phyloP scores from a whole-genome alignment of 441 rosid genomes.

The Mallotus japonicus region DNA sequence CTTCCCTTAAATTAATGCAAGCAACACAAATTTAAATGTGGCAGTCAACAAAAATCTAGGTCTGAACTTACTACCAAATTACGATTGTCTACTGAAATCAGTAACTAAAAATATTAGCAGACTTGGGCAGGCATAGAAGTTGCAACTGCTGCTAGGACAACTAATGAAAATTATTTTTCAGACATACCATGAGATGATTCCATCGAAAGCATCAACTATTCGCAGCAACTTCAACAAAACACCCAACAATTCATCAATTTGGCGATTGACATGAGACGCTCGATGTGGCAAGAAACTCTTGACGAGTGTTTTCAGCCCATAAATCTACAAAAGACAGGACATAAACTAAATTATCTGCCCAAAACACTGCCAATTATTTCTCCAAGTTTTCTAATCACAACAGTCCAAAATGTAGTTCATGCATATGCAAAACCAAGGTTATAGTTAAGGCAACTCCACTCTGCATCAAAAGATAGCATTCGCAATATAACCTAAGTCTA shows the following conservation, averaged over 20 bases:
- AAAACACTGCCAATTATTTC: constrained; percentile 4
- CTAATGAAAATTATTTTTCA: constrained; percentile 18
- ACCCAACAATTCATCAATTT: constrained; percentile 55
- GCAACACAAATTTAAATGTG: constrained; percentile 10
- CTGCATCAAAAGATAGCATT: not conserved
- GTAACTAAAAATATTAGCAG: not conserved
- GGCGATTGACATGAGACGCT: constrained; percentile 48
- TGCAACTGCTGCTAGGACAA: constrained; percentile 10
- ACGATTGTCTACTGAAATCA: not conserved
- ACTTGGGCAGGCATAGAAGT: not conserved
- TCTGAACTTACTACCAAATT: not conserved
- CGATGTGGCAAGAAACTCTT: constrained; percentile 77
- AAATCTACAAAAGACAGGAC: constrained; percentile 53
- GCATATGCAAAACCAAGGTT: not conserved
- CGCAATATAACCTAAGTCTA: not conserved
- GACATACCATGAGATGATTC: constrained; percentile 52
- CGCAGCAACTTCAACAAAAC: constrained; percentile 60
- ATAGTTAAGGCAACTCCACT: not conserved
- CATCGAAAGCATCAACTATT: constrained; percentile 38
- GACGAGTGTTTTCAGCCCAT: constrained; percentile 84
- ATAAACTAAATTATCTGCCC: not conserved
- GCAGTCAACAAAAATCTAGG: constrained; percentile 16
- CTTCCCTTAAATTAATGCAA: constrained; percentile 1
- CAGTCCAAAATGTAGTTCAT: not conserved
- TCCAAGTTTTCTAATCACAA: not conserved